Percentiles rank a stretch among this genome's conserved stretches.
Evolutionary conservation across 2,329 filamentous ascomycete genomes (phyloP).

Genomic region (Macrophomina phaseolina): DNA sequence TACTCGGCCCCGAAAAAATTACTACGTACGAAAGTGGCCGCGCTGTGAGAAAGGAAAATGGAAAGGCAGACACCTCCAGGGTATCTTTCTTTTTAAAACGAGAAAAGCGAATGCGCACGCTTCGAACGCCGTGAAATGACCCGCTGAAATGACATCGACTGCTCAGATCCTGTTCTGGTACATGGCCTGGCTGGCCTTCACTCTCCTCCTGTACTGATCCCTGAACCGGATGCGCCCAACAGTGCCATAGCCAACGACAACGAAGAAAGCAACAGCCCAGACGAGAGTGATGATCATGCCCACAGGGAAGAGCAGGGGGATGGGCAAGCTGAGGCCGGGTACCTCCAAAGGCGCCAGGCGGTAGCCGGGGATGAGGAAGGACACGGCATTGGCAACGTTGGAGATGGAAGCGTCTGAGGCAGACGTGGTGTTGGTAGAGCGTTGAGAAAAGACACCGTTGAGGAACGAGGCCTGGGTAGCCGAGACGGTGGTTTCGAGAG

Average conservation of each 20-base stretch:
- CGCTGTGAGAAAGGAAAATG: background rate
- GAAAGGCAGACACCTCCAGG: conserved; percentile 11
- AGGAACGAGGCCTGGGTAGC: conserved; percentile 75
- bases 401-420: conserved; percentile 47
- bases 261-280: conserved; percentile 64
- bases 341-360: conserved; percentile 56
- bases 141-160: background rate
- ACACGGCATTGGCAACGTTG: conserved; percentile 46
- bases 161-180: conserved; percentile 2
- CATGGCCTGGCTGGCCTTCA: conserved; percentile 45
- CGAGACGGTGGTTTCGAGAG: conserved; percentile 68
- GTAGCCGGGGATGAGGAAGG: conserved; percentile 71
- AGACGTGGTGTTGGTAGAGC: conserved; percentile 56
- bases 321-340: conserved; percentile 15
- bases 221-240: conserved; percentile 70
- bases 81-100: conserved; percentile 11
- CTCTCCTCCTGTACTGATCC: conserved; percentile 64
- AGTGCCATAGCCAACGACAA: conserved; percentile 68
- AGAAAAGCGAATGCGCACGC: background rate
- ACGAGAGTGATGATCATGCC: conserved; percentile 69
- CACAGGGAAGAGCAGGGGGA: conserved; percentile 64
- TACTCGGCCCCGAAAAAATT: background rate
- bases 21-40: background rate
- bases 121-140: conserved; percentile 5
- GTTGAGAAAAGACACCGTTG: conserved; percentile 70